Evolutionary conservation across 1,284 basidiomycete genomes (phyloP).

Genomic region (Cutaneotrichosporon sp.): DNA sequence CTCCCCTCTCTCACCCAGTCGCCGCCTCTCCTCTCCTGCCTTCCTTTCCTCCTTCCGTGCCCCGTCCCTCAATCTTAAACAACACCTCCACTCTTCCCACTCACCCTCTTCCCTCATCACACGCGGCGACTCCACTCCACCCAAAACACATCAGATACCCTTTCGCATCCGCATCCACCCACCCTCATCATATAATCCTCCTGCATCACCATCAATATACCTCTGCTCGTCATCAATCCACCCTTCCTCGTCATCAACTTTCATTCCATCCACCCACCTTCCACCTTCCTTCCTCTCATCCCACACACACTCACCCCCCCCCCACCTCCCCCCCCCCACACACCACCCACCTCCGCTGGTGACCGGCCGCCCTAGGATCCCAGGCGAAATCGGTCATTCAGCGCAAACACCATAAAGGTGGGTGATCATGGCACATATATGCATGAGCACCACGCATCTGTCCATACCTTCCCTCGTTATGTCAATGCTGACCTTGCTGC

Average conservation of each 20-base stretch:
- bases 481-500: constrained; percentile 16
- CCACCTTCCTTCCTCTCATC: background rate
- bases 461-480: background rate
- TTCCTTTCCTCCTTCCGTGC: background rate
- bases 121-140: background rate
- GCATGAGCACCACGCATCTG: constrained; percentile 9
- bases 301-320: background rate
- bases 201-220: constrained; percentile 10
- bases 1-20: too few relatives aligned
- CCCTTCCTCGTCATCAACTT: constrained; percentile 1
- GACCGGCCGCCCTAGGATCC: constrained; percentile 13
- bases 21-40: background rate
- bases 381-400: constrained; percentile 16
- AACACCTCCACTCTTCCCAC: too few relatives aligned
- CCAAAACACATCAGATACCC: background rate
- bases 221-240: background rate
- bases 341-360: constrained; percentile 7
- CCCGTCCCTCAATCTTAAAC: constrained; percentile 1
- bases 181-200: background rate
- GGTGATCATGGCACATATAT: constrained; percentile 22
- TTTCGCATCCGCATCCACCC: background rate
- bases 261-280: background rate
- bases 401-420: constrained; percentile 19
- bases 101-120: background rate
- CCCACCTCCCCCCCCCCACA: background rate